Conservation (phyloP, 2,329 filamentous ascomycete species). For the Penicillium brasilianum region DNA sequence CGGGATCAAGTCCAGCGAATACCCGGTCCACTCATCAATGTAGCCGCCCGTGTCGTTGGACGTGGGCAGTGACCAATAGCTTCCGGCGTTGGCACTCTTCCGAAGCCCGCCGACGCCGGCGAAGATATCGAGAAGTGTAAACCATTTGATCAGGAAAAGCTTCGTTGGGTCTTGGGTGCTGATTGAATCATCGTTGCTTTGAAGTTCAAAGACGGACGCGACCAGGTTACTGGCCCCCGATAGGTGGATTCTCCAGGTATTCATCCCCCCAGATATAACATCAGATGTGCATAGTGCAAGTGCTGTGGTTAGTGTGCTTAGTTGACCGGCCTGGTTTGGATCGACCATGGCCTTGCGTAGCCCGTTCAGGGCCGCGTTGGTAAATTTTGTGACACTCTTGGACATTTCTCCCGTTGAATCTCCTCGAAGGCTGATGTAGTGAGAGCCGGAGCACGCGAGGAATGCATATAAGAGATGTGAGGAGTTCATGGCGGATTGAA, state of each 20-base stretch:
- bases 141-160: slow-evolving; percentile 15
- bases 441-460: slow-evolving; percentile 12
- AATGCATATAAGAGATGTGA: slow-evolving; percentile 14
- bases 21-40: slow-evolving; percentile 16
- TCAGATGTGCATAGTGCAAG: slow-evolving; percentile 16
- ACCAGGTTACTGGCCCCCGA: slow-evolving; percentile 14
- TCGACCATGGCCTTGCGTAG: slow-evolving; percentile 11
- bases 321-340: slow-evolving; percentile 9
- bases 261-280: slow-evolving; percentile 14
- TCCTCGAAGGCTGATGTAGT: slow-evolving; percentile 9
- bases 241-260: slow-evolving; percentile 14
- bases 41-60: slow-evolving; percentile 11
- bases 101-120: slow-evolving; percentile 11
- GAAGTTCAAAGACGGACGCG: slow-evolving; percentile 5
- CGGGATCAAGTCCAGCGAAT: slow-evolving; percentile 13
- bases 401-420: slow-evolving; percentile 2
- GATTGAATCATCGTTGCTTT: background rate
- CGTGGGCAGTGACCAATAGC: slow-evolving; percentile 8
- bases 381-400: slow-evolving; percentile 11
- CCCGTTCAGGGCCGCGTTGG: slow-evolving; percentile 11
- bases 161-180: slow-evolving; percentile 2
- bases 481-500: slow-evolving; percentile 12
- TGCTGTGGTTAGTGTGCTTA: slow-evolving; percentile 13
- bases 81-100: slow-evolving; percentile 11
- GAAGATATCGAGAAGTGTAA: slow-evolving; percentile 14